Percentiles rank a stretch among this genome's conserved stretches.
Evolutionary conservation across 345 rosid genomes (phyloP).

Genomic region (Populus tremula): DNA sequence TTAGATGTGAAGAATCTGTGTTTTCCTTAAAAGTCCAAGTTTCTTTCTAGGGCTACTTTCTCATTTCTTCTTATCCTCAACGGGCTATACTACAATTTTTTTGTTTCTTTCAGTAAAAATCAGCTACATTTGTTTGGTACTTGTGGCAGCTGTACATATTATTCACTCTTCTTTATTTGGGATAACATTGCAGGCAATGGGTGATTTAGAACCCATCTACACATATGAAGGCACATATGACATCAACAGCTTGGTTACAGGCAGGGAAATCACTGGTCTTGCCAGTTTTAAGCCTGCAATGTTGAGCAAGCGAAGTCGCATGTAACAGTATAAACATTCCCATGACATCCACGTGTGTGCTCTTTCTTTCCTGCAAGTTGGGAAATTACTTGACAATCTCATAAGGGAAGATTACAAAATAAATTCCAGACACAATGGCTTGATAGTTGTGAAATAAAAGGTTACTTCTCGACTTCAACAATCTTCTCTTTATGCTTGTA

Average conservation of each 20-base stretch:
- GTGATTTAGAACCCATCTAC: constrained; percentile 95
- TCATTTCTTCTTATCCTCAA: too few relatives aligned
- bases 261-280: constrained; percentile 82
- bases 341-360: too few relatives aligned
- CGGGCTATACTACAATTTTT: too few relatives aligned
- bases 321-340: constrained; percentile 24
- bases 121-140: neutral
- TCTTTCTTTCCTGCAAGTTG: neutral
- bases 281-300: constrained; percentile 78
- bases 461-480: too few relatives aligned
- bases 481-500: too few relatives aligned
- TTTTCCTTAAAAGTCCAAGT: neutral
- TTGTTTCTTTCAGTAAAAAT: neutral
- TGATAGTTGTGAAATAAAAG: too few relatives aligned
- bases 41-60: too few relatives aligned
- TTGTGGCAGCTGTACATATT: neutral
- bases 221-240: constrained; percentile 95
- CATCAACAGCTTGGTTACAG: constrained; percentile 84
- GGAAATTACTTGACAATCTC: neutral
- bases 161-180: neutral
- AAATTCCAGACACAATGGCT: neutral
- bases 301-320: constrained; percentile 52
- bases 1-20: neutral
- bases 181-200: constrained; percentile 68
- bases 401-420: neutral